Percentiles rank a stretch among this genome's conserved stretches.
phyloP scores from a whole-genome alignment of 2,329 filamentous ascomycete species.

The Trichoderma breve region DNA sequence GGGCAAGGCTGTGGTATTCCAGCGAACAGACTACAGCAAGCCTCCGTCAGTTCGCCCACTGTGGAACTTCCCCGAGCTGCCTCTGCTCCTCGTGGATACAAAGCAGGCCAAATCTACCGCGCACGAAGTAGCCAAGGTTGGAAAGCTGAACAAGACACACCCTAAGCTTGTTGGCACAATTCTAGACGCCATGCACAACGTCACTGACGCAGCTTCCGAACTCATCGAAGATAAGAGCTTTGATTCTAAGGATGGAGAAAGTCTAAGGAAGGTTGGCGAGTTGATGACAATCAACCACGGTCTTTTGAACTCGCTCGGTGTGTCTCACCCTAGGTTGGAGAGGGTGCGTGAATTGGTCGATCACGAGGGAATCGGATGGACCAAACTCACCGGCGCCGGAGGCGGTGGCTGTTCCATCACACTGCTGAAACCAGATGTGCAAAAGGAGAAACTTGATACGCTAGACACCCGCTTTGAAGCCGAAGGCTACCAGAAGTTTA shows the following conservation, averaged over 20 bases:
- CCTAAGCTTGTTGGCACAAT: constrained; percentile 77
- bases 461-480: constrained; percentile 64
- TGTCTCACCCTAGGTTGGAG: constrained; percentile 91
- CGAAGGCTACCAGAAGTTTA: constrained; percentile 80
- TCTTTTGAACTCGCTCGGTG: constrained; percentile 82
- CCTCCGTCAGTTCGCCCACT: constrained; percentile 75
- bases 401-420: constrained; percentile 96
- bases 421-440: constrained; percentile 67
- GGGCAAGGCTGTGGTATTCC: constrained; percentile 91
- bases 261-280: constrained; percentile 75
- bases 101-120: constrained; percentile 82
- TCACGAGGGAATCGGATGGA: constrained; percentile 88
- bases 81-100: constrained; percentile 86
- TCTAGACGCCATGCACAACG: constrained; percentile 78
- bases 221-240: constrained; percentile 63
- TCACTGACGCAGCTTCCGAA: constrained; percentile 55
- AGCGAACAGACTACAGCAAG: constrained; percentile 72
- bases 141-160: constrained; percentile 65
- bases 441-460: constrained; percentile 54
- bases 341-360: constrained; percentile 89
- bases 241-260: constrained; percentile 60
- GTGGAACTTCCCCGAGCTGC: constrained; percentile 87
- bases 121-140: constrained; percentile 84
- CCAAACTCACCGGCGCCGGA: constrained; percentile 92
- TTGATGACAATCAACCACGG: constrained; percentile 94